These are phyloP conservation scores for Sporothrix mexicana DNA, from an alignment of 2,329 filamentous ascomycete genomes.

Conservation along the genomic window DNA sequence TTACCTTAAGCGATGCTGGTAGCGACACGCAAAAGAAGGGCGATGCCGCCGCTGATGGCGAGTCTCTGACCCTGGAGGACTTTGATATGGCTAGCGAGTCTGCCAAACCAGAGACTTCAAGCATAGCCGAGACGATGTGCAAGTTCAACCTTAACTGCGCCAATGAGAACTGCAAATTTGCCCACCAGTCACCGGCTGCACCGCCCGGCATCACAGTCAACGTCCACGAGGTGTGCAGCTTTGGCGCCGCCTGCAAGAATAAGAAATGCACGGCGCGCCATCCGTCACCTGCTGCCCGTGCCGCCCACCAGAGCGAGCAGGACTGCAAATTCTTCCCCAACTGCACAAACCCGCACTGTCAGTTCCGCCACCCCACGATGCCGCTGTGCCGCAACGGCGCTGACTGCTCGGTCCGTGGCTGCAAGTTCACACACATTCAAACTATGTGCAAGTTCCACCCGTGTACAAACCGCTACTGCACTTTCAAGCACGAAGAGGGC, in stretches of 20 bases:
- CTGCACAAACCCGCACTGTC: conserved; percentile 84
- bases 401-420: conserved; percentile 79
- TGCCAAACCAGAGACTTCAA: conserved; percentile 59
- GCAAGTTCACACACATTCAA: conserved; percentile 88
- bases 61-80: conserved; percentile 63
- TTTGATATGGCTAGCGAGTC: conserved; percentile 62
- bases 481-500: conserved; percentile 88
- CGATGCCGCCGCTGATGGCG: conserved; percentile 47
- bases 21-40: conserved; percentile 44
- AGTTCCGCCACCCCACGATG: conserved; percentile 87
- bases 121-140: conserved; percentile 74
- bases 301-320: conserved; percentile 78
- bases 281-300: conserved; percentile 83
- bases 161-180: conserved; percentile 88
- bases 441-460: conserved; percentile 89
- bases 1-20: conserved; percentile 46
- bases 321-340: conserved; percentile 92
- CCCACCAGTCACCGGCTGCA: conserved; percentile 91
- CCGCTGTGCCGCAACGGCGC: conserved; percentile 89
- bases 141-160: conserved; percentile 89
- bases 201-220: conserved; percentile 79
- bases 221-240: conserved; percentile 78
- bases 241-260: conserved; percentile 93
- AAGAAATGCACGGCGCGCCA: conserved; percentile 90
- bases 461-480: conserved; percentile 85